Evolutionary conservation across 306 rosid species (phyloP), one percentile per base, ranked within the genome.

Genomic region (Canavalia ensiformis): DNA sequence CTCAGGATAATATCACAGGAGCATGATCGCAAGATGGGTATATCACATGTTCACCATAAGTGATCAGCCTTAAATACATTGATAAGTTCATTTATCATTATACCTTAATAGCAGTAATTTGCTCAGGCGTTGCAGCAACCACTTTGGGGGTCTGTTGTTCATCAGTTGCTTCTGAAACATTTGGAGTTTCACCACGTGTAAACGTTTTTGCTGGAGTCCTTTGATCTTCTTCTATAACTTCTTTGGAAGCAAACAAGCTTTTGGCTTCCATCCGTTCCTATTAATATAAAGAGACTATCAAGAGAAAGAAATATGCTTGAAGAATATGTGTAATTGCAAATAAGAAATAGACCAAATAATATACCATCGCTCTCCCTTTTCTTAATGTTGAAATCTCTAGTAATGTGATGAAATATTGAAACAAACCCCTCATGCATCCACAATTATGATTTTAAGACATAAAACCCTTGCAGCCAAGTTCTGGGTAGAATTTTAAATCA

Each of bases 101-200:
- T 85, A 95, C 99, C 99, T 95, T 95, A 66, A 95, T 95, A 58
- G 97, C 97, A 77, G 84, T 90, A 72, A 95, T 93, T 86, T 95
- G 99, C 85, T 95, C 97, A 2, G 95, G 94, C 41, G 99, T 95
- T 54, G 99, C 97, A 35, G 91, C 95, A 75, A 81, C 84, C 50
- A 52, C 91, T 77, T 88, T 93, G 12, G 86, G 85, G 11, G 80
- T 81, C 69, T 82, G 88, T 52, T 91, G 89, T 81, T 93, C 99
- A 80, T 93, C 93, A 2, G 90, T 56, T 75, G 68, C 85, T 76
- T 91, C 91, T 4, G 84, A 37, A 73, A 84, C 88, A 67, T 80
- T 87, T 67, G 74, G 81, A 72, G 88, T 88, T 85, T 91, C 94
- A 65, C 8, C 83, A 10, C 89, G 91, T 31, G 90, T 70, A 39